phyloP scores from a whole-genome alignment of 768 basidiomycete genomes.

The Pleurotus giganteus region DNA sequence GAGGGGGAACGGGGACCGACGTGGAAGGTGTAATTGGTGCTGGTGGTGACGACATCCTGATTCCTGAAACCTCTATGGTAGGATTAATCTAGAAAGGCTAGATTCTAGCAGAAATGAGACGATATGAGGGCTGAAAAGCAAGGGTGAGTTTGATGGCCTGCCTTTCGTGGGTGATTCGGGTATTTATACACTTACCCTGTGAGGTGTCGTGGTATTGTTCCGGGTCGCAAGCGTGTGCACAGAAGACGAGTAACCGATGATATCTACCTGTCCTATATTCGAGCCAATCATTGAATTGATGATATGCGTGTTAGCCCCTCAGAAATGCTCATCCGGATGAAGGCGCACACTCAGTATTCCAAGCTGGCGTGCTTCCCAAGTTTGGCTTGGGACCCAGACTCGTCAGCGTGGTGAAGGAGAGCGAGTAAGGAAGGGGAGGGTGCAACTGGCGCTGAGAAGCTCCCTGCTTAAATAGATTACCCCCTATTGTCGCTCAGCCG shows the following conservation, averaged over 20 bases:
- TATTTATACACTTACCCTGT: slow-evolving; percentile 5
- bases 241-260: neutral
- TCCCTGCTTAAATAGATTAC: slow-evolving; percentile 1
- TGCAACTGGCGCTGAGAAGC: neutral
- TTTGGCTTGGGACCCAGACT: too few species aligned
- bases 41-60: slow-evolving; percentile 9
- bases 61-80: slow-evolving; percentile 2
- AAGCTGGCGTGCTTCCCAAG: neutral
- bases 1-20: slow-evolving; percentile 17
- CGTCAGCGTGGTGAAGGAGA: neutral
- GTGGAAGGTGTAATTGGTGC: slow-evolving; percentile 5
- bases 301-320: neutral
- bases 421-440: neutral
- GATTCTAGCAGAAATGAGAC: neutral
- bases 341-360: neutral
- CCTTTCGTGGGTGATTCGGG: slow-evolving; percentile 9
- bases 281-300: neutral
- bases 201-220: slow-evolving; percentile 3
- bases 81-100: slow-evolving; percentile 3
- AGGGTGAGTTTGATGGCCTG: neutral
- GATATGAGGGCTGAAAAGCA: neutral
- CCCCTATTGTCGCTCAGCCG: slow-evolving; percentile 6
- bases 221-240: slow-evolving; percentile 5
- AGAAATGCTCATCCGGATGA: neutral
- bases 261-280: neutral